phyloP scores from a whole-genome alignment of 768 basidiomycete genomes.

The Leucocoprinus birnbaumii region DNA sequence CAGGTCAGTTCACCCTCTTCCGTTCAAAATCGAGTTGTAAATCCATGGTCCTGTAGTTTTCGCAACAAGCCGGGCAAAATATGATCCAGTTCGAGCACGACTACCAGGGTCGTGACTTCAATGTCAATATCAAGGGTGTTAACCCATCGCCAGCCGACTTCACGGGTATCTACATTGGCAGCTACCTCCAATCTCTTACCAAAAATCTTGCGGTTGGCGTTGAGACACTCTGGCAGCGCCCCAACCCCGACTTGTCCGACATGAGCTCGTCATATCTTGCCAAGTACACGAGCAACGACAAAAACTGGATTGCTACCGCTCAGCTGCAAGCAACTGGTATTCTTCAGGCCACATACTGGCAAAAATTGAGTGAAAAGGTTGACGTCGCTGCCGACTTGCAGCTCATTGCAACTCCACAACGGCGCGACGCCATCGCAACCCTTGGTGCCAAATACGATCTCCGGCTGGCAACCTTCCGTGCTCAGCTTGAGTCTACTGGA shows the following conservation, averaged over 20 bases:
- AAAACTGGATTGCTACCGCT: constrained; percentile 91
- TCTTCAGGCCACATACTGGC: constrained; percentile 93
- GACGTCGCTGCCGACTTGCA: constrained; percentile 96
- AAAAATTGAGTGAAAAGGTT: constrained; percentile 91
- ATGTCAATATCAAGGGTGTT: constrained; percentile 80
- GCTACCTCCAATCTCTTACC: constrained; percentile 89
- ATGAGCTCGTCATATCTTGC: constrained; percentile 73
- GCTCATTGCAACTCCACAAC: constrained; percentile 70
- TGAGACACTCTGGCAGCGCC: constrained; percentile 82
- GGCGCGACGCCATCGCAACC: constrained; percentile 90
- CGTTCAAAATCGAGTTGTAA: not conserved
- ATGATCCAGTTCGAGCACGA: constrained; percentile 96
- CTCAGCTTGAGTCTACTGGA: constrained; percentile 91
- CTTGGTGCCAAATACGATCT: constrained; percentile 97
- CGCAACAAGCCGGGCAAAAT: constrained; percentile 73
- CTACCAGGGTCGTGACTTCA: constrained; percentile 84
- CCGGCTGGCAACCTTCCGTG: constrained; percentile 89
- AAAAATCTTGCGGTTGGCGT: constrained; percentile 87
- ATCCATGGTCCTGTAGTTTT: constrained; percentile 51
- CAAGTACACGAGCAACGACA: constrained; percentile 70
- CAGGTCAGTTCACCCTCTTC: constrained; percentile 54
- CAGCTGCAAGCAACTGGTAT: constrained; percentile 82
- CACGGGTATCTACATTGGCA: constrained; percentile 90
- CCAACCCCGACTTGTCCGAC: constrained; percentile 69
- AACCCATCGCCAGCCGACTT: constrained; percentile 88